Evolutionary conservation across 306 rosid species (phyloP).

Genomic region (Dryas octopetala): DNA sequence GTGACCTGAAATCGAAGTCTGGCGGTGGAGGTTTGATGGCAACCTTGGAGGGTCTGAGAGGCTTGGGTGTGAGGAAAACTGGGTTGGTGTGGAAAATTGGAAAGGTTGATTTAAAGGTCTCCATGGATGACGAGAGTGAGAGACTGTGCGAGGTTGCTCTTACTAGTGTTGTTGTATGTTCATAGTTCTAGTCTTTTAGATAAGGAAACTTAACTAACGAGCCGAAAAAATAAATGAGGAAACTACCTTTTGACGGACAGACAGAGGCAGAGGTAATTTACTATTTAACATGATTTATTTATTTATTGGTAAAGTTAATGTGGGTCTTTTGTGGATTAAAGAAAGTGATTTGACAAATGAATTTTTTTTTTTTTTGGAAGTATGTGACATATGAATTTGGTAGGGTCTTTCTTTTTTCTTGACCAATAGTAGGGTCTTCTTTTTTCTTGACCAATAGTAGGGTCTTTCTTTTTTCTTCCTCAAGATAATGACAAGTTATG

Average conservation of each 20-base stretch:
- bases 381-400: too few species aligned
- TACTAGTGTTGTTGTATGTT: not conserved
- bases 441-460: too few species aligned
- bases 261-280: too few species aligned
- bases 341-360: too few species aligned
- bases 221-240: too few species aligned
- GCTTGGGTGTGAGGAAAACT: slow-evolving; percentile 23
- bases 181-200: not conserved
- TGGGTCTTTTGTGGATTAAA: not conserved
- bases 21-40: slow-evolving; percentile 70
- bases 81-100: slow-evolving; percentile 56
- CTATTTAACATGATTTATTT: not conserved
- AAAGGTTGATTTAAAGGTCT: slow-evolving; percentile 45
- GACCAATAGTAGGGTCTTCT: too few species aligned
- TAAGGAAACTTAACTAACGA: not conserved
- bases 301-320: not conserved
- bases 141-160: not conserved
- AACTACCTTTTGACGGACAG: not conserved
- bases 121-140: slow-evolving; percentile 42
- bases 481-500: not conserved
- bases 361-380: too few species aligned
- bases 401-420: too few species aligned
- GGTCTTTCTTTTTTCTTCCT: too few species aligned
- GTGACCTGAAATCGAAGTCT: slow-evolving; percentile 66
- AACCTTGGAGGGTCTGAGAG: slow-evolving; percentile 41